Base-by-base conservation (phyloP, 139 green algal genomes). In the Deuterostichococcus epilithicus region DNA sequence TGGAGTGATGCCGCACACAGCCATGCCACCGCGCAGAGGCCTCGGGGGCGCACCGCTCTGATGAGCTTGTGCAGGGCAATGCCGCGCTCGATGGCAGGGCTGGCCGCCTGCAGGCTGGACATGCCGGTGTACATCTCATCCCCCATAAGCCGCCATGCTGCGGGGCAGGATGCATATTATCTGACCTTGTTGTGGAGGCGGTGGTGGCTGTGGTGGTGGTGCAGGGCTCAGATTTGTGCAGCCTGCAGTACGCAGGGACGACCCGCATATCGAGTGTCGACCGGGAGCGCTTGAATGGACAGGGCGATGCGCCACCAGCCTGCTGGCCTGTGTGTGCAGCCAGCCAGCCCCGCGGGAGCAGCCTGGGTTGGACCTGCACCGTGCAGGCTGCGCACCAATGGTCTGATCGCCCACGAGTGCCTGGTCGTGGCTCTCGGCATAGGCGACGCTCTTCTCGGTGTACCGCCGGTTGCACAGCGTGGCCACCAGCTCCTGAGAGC, bases 371-470 rank as follows among this genome's bases (percentile, higher is more conserved):
- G n/a, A n/a, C n/a, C n/a, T n/a, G n/a, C n/a, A n/a, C n/a, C n/a
- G n/a, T n/a, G n/a, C n/a, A n/a, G n/a, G 30, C 6, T 20, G 25
- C 68, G 15, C 69, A 85, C 76, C 80, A 36, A 91, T 79, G 3
- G 83, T 89, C 65, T 90, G 68, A 73, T 88, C 90, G 1, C 90
- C 87, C 37, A 98, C 94, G 70, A 98, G 79, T 25, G 89, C 91
- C 88, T 98, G 94, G 84, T 97, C 91, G 77, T 98, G 94, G 71
- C 76, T 87, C 84, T 97, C 91, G 2, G 85, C 86, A 79, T 97
- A 98, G 3, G 82, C 91, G 36, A 98, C 85, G 3, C 89, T 96
- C 34, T 82, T 79, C 80, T 98, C 94, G 0, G 80, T 88, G 84
- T 92, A 94, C 1, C 93, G 77, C 72, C 93, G 87, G 86, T 98